A percentile compares a stretch with the other conserved stretches of the same genome.
phyloP scores from a whole-genome alignment of 805 yeast species.

The Spathaspora hagerdaliae region DNA sequence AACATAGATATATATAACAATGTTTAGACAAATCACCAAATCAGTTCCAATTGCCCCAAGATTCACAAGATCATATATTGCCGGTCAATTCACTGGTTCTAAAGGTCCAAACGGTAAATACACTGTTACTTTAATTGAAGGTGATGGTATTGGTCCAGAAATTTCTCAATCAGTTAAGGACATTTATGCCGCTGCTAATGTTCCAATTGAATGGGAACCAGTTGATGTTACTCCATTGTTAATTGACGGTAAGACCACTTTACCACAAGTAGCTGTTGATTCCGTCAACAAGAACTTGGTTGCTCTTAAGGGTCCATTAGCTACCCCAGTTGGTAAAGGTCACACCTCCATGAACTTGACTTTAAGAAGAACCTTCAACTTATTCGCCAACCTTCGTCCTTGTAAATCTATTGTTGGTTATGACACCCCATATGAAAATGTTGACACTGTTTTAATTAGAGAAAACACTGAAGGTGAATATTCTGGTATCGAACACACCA shows the following conservation, averaged over 20 bases:
- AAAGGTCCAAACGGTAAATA: conserved; percentile 77
- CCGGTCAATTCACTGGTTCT: conserved; percentile 61
- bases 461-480: conserved; percentile 99
- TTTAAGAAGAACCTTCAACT: conserved; percentile 91
- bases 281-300: conserved; percentile 90
- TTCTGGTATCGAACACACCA: conserved; percentile 97
- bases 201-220: conserved; percentile 95
- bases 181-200: conserved; percentile 89
- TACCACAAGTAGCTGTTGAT: conserved; percentile 88
- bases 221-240: conserved; percentile 94
- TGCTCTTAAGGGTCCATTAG: conserved; percentile 97
- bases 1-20: conserved; percentile 5
- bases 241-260: conserved; percentile 87
- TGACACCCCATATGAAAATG: conserved; percentile 85
- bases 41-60: conserved; percentile 19
- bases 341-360: conserved; percentile 97
- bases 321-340: conserved; percentile 98
- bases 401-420: conserved; percentile 91
- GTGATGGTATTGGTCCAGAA: conserved; percentile 96
- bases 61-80: conserved; percentile 46
- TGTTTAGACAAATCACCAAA: conserved; percentile 34
- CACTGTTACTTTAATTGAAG: conserved; percentile 94
- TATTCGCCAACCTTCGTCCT: conserved; percentile 97
- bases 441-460: conserved; percentile 93
- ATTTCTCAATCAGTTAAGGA: conserved; percentile 91